These are phyloP conservation scores for Alternaria triticina DNA, from an alignment of 2,329 filamentous ascomycete species.

Conservation along the genomic window DNA sequence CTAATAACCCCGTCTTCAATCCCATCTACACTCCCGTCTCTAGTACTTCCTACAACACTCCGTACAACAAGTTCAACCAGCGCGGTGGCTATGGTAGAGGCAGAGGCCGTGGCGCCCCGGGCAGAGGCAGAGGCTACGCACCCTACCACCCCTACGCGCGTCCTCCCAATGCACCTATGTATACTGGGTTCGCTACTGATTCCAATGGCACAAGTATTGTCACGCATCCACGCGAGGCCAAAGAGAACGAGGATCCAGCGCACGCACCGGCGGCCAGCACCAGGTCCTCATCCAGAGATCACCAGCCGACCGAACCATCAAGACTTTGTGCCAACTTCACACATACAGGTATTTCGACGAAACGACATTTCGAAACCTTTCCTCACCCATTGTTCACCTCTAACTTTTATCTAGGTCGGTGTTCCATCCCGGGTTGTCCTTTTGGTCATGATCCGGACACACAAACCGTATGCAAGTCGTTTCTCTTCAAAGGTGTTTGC, in stretches of 20 bases:
- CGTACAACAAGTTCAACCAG: neutral
- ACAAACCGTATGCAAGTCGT: conserved; percentile 89
- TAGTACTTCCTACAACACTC: neutral
- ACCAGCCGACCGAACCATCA: conserved; percentile 12
- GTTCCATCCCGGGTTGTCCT: conserved; percentile 81
- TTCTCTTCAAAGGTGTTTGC: conserved; percentile 80
- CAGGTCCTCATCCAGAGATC: conserved; percentile 4
- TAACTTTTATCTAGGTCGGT: conserved; percentile 66
- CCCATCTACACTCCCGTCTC: neutral
- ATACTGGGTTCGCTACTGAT: conserved; percentile 16
- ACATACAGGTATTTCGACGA: conserved; percentile 38
- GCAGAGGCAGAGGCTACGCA: conserved; percentile 7
- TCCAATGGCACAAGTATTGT: conserved; percentile 12
- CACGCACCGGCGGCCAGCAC: conserved; percentile 2
- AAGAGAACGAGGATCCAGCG: neutral
- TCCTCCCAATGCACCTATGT: conserved; percentile 8
- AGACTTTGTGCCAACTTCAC: conserved; percentile 37
- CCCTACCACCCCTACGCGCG: conserved; percentile 33
- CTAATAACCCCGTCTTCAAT: neutral
- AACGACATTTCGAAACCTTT: conserved; percentile 11
- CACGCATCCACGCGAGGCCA: conserved; percentile 5
- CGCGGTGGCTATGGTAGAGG: conserved; percentile 17
- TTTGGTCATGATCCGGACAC: conserved; percentile 85
- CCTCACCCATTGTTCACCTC: conserved; percentile 3
- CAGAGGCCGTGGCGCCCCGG: neutral